Base-by-base conservation (phyloP, 108 stramenopile genomes). In the Cylindrotheca fusiformis region DNA sequence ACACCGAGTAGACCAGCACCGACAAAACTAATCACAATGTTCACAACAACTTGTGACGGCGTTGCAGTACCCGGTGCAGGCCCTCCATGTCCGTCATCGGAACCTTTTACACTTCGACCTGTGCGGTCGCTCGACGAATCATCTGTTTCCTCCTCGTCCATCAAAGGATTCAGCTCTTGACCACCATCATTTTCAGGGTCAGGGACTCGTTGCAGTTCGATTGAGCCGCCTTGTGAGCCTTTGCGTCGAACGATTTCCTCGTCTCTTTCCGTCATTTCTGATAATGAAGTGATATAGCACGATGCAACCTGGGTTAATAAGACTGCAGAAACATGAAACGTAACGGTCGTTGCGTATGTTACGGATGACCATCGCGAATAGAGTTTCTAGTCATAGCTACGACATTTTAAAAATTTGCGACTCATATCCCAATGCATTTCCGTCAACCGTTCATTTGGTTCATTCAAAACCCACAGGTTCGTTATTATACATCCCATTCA, bases 21-120 rank as follows among this genome's bases (percentile, higher is more conserved):
- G 0, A 91, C 86, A 69, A 91, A 91, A n/a, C 74, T 77, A 30
- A 91, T 87, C 36, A 91, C 60, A 46, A 91, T 91, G 47, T 86
- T 90, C 36, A 86, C 55, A 19, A 74, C 71, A 19, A 86, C 76
- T 72, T 86, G 85, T 12, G 66, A 23, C 18, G 72, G 55, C 18
- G 54, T 54, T 0, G 72, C 72, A 19, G 48, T 65, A 48, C 72
- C 72, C 0, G 65, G 72, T 3, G 65, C 59, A 44, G 33, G 48
- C 3, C 48, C 55, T 3, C 65, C 65, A 29, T 66, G 65, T 22
- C 49, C 48, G n/a, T 66, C 55, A 30, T 52, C 26, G 20, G n/a
- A n/a, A n/a, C n/a, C n/a, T n/a, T n/a, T n/a, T n/a, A n/a, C n/a
- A n/a, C n/a, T n/a, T n/a, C n/a, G n/a, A n/a, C n/a, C n/a, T n/a